phyloP scores from a whole-genome alignment of 75 land plant genomes.

The Larix kaempferi region DNA sequence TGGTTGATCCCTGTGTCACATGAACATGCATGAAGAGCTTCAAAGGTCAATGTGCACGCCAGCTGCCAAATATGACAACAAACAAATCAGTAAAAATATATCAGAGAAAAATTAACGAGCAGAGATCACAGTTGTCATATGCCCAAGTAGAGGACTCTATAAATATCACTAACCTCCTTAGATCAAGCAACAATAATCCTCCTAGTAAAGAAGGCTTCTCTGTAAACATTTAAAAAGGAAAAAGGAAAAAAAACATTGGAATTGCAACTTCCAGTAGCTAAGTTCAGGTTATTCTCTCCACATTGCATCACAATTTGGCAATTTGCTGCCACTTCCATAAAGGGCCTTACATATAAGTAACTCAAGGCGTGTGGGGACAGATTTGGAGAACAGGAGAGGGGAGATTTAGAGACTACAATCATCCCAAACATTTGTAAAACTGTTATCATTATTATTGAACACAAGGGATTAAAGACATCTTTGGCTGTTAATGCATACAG shows the following conservation, averaged over 20 bases:
- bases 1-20: slow-evolving; percentile 90
- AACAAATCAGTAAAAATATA: neutral
- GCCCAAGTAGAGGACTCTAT: neutral
- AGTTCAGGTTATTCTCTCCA: neutral
- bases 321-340: too few relatives aligned
- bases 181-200: neutral
- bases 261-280: neutral
- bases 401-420: neutral
- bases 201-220: neutral
- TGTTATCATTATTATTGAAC: neutral
- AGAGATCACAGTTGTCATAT: neutral
- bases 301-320: neutral
- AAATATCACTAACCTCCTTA: neutral
- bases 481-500: neutral
- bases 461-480: neutral
- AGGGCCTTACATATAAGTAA: too few relatives aligned
- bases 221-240: neutral
- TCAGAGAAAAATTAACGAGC: neutral
- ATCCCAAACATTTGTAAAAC: neutral
- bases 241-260: neutral
- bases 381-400: too few relatives aligned
- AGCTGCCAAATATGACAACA: slow-evolving; percentile 37
- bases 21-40: slow-evolving; percentile 70
- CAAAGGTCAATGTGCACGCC: slow-evolving; percentile 91
- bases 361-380: too few relatives aligned